These are phyloP conservation scores for Lolium rigidum DNA, from an alignment of 176 grass and related monocot species.

Conservation along the genomic window DNA sequence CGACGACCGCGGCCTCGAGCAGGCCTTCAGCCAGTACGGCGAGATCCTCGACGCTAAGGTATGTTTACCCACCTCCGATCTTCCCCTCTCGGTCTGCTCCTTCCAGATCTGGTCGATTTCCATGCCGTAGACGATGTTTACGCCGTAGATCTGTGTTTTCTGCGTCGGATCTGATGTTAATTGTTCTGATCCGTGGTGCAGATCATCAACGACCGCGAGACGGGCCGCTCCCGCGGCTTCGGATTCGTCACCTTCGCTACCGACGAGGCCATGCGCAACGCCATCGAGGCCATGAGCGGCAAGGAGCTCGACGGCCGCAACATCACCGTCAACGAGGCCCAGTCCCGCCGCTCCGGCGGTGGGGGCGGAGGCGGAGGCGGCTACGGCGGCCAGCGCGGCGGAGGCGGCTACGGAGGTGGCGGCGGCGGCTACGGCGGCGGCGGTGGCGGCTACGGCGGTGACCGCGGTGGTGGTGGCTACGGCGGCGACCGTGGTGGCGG, in stretches of 20 bases:
- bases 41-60: constrained; percentile 97
- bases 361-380: constrained; percentile 47
- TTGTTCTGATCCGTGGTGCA: neutral
- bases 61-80: neutral
- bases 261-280: constrained; percentile 80
- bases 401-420: neutral
- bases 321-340: constrained; percentile 98
- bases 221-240: constrained; percentile 80
- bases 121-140: neutral
- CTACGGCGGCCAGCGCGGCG: constrained; percentile 25
- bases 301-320: constrained; percentile 77
- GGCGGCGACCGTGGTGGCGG: neutral
- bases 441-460: neutral
- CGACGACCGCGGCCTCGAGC: constrained; percentile 71
- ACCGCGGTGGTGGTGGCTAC: neutral
- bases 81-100: no score
- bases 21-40: constrained; percentile 74
- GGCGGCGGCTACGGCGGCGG: neutral
- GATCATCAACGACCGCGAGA: constrained; percentile 97
- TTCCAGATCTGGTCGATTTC: neutral
- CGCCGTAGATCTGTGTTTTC: neutral
- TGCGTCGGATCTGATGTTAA: neutral
- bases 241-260: constrained; percentile 85
- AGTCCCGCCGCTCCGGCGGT: constrained; percentile 60
- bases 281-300: constrained; percentile 91